A percentile compares a stretch with the other conserved stretches of the same genome.
Conservation (phyloP, 257 asterid species). For the Hygrophila difformis region DNA sequence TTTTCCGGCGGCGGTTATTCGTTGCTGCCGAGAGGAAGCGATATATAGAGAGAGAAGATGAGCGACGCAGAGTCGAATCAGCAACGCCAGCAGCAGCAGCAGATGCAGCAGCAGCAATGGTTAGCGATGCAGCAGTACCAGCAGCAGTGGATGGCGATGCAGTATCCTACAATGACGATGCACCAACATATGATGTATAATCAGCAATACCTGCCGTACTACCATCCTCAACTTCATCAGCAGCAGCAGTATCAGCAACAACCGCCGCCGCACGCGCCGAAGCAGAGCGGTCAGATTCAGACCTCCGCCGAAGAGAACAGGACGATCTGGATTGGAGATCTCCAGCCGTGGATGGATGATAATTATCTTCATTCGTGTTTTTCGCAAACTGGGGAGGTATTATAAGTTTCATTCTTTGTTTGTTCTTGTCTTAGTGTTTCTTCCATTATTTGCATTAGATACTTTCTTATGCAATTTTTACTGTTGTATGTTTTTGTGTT, state of each 20-base stretch:
- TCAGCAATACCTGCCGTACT: conserved; percentile 76
- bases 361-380: conserved; percentile 74
- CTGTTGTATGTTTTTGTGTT: conserved; percentile 2
- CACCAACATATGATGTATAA: conserved; percentile 85
- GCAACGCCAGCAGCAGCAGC: conserved; percentile 42
- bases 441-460: neutral
- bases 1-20: conserved; percentile 12
- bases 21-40: neutral
- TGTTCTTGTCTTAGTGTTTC: neutral
- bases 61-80: conserved; percentile 80
- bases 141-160: conserved; percentile 98
- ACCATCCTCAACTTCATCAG: conserved; percentile 58
- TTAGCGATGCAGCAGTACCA: conserved; percentile 94
- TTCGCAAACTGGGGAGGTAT: conserved; percentile 69
- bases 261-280: conserved; percentile 26
- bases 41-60: too few relatives aligned
- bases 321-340: conserved; percentile 99
- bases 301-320: conserved; percentile 63
- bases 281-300: conserved; percentile 59
- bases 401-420: neutral
- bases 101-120: conserved; percentile 81
- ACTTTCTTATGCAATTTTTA: conserved; percentile 4
- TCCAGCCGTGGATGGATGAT: conserved; percentile 98
- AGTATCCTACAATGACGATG: conserved; percentile 78
- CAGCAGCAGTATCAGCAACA: conserved; percentile 16